phyloP scores from a whole-genome alignment of 768 basidiomycete genomes.

The Cubamyces lactineus region DNA sequence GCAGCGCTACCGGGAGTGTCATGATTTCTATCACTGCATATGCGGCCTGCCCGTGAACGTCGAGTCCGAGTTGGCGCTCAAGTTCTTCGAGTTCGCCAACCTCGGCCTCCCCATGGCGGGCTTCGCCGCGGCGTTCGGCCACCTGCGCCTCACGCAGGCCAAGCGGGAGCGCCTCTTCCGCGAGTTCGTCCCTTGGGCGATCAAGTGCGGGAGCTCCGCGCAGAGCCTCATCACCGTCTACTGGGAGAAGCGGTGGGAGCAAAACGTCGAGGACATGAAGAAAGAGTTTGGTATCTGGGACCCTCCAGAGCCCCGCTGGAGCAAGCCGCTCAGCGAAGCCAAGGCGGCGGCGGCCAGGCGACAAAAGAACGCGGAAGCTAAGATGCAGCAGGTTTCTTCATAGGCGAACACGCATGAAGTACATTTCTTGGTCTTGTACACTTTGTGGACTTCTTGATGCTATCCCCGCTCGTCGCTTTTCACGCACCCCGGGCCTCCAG shows the following conservation, averaged over 20 bases:
- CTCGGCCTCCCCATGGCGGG: slow-evolving; percentile 87
- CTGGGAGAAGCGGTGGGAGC: slow-evolving; percentile 95
- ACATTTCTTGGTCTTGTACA: slow-evolving; percentile 6
- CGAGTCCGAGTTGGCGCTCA: slow-evolving; percentile 90
- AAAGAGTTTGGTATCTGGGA: slow-evolving; percentile 84
- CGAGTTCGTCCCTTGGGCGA: slow-evolving; percentile 93
- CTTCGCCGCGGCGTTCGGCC: slow-evolving; percentile 79
- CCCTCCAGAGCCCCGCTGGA: slow-evolving; percentile 75
- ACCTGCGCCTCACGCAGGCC: slow-evolving; percentile 60
- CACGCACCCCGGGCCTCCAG: slow-evolving; percentile 29
- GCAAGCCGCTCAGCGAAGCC: slow-evolving; percentile 65
- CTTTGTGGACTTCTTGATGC: slow-evolving; percentile 1
- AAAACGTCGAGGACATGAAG: slow-evolving; percentile 81
- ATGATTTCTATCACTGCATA: slow-evolving; percentile 96
- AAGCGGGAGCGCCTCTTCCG: slow-evolving; percentile 54
- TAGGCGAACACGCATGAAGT: slow-evolving; percentile 2
- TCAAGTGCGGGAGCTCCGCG: slow-evolving; percentile 77
- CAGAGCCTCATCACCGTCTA: slow-evolving; percentile 85
- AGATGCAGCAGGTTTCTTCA: slow-evolving; percentile 1
- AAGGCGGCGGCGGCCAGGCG: slow-evolving; percentile 44
- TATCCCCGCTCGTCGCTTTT: not conserved
- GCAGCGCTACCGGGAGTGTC: slow-evolving; percentile 97
- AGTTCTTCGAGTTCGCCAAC: slow-evolving; percentile 93
- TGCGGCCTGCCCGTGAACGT: slow-evolving; percentile 88
- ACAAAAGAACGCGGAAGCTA: slow-evolving; percentile 4